phyloP scores from a whole-genome alignment of 1,284 basidiomycete genomes.

The Moesziomyces globuligerus region DNA sequence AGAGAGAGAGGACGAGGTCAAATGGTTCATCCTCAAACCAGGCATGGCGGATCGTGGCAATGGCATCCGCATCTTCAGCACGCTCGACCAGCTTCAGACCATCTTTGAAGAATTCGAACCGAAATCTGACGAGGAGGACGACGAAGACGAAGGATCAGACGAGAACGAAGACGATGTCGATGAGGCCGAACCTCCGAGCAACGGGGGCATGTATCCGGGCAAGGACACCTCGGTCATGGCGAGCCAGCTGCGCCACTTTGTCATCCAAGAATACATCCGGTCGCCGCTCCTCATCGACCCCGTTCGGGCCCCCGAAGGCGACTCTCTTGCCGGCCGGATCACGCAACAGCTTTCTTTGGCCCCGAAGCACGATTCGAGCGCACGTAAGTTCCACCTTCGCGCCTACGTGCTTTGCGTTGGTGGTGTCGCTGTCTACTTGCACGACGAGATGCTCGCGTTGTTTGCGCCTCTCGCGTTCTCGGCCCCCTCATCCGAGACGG shows the following conservation, averaged over 20 bases:
- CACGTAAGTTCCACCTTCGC: conserved; percentile 83
- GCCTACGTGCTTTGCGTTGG: conserved; percentile 85
- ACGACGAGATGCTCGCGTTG: conserved; percentile 83
- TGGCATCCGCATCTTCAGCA: conserved; percentile 91
- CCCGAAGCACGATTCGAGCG: background rate
- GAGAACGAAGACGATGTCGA: conserved; percentile 5
- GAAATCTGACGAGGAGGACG: conserved; percentile 69
- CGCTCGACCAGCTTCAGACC: conserved; percentile 76
- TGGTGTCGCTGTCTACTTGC: conserved; percentile 71
- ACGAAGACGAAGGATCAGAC: conserved; percentile 67
- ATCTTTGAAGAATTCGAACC: conserved; percentile 90
- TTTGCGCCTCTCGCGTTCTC: conserved; percentile 71
- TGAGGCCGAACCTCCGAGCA: background rate
- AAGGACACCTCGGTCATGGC: conserved; percentile 62
- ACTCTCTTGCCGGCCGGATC: background rate
- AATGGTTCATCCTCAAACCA: conserved; percentile 78
- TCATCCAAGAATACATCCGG: conserved; percentile 80
- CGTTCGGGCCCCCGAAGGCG: background rate
- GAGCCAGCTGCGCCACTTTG: conserved; percentile 93
- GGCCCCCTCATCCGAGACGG: conserved; percentile 43
- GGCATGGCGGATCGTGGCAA: conserved; percentile 96
- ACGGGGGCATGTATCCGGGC: conserved; percentile 11
- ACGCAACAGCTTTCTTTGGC: conserved; percentile 13
- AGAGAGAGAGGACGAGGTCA: conserved; percentile 69
- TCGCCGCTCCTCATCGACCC: conserved; percentile 44